Base-by-base conservation (phyloP, 805 yeast genomes). In the Ogataea dorogensis region DNA sequence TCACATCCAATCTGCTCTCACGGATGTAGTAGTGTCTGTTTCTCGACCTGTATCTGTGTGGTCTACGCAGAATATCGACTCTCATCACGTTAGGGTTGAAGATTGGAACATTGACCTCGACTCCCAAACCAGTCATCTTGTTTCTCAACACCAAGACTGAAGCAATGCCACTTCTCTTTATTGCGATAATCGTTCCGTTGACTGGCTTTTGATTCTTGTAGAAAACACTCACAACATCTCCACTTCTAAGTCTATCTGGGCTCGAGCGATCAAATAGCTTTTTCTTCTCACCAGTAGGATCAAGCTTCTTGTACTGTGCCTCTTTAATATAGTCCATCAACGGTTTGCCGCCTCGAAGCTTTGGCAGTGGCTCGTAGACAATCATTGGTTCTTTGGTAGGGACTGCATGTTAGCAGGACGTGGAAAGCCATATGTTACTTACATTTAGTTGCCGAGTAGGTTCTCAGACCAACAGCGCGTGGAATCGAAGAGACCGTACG, bases 21-120 rank as follows among this genome's bases (percentile, higher is more conserved):
- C 96, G 83, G 56, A 93, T 83, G 64, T 86, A 93, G 71, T 82
- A 89, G 52, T 87, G 91, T 70, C 86, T 91, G 64, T 79, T 77
- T 75, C 95, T 79, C 44, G 73, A 70, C 69, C 83, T 77, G 62
- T 86, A 80, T 54, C 73, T 75, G 45, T 65, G 61, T 24, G 95
- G 91, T 61, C 81, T 81, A 61, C 84, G 74, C 44, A 91, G 61
- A 24, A 88, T 61, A 62, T 89, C 97, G 35, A 91, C 70, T 60
- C 81, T 76, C 44, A 79, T 75, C 38, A 93, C 71, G 36, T 77
- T 68, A 6, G 97, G 96, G 44, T 82, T 83, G 67, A 71, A 91
- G 17, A 91, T 63, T 18, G 91, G 89, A 31, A 88, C 76, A 44
- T 91, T 71, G 44, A 81, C 65, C 55, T 91, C 98, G 32, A 86